phyloP scores from a whole-genome alignment of 345 rosid genomes.

The Melaleuca quinquenervia region DNA sequence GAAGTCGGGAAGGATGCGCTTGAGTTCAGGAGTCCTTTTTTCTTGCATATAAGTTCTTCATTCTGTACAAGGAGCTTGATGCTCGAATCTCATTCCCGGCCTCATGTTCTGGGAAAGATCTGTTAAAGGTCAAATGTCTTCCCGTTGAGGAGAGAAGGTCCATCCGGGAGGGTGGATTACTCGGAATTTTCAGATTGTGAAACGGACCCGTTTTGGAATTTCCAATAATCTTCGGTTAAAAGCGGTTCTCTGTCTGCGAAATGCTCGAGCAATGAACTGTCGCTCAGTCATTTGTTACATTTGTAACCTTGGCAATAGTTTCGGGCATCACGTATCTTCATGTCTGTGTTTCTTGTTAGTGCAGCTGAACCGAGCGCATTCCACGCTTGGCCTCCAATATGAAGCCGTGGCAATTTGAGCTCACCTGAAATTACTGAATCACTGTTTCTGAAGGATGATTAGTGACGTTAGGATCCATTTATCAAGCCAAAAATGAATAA shows the following conservation, averaged over 20 bases:
- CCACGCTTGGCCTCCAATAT: neutral
- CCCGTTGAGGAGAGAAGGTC: neutral
- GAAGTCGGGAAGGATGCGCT: neutral
- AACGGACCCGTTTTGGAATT: neutral
- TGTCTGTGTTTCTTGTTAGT: neutral
- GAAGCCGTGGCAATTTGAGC: neutral
- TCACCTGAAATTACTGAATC: neutral
- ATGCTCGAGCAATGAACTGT: neutral
- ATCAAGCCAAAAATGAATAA: too few relatives aligned
- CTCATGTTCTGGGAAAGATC: neutral
- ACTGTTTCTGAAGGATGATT: neutral
- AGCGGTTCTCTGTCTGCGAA: neutral
- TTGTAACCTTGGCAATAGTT: neutral
- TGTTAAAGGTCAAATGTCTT: neutral
- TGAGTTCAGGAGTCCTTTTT: neutral
- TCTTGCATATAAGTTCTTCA: neutral
- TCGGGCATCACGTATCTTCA: neutral
- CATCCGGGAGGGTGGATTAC: neutral
- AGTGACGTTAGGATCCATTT: too few relatives aligned
- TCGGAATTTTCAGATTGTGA: neutral
- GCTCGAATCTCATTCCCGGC: neutral
- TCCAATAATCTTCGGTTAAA: neutral
- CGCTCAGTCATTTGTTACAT: neutral
- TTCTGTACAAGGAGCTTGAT: neutral
- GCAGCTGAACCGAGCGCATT: neutral